These are phyloP conservation scores for Arctostaphylos glauca DNA, from an alignment of 148 eudicot genomes.

Conservation along the genomic window DNA sequence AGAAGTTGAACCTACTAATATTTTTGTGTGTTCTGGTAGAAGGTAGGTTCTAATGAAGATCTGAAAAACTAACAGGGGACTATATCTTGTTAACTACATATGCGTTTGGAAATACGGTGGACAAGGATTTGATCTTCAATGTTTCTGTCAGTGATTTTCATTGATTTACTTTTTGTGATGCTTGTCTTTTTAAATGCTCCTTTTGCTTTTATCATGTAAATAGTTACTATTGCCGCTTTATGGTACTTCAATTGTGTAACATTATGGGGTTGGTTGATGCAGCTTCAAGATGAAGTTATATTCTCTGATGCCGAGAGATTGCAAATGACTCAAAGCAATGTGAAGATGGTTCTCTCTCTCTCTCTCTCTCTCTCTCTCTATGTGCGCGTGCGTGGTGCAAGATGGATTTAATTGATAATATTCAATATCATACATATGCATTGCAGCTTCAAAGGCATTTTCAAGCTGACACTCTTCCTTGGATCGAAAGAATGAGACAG, in stretches of 20 bases:
- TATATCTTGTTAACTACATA: not conserved
- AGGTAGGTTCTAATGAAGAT: not conserved
- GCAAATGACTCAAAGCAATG: constrained; percentile 78
- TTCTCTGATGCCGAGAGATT: constrained; percentile 87
- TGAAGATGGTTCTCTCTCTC: constrained; percentile 58
- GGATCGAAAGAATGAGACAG: constrained; percentile 86
- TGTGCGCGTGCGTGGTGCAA: not conserved
- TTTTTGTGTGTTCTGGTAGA: not conserved
- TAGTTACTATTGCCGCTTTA: not conserved
- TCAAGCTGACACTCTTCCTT: constrained; percentile 91
- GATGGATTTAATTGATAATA: not conserved
- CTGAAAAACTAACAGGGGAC: not conserved
- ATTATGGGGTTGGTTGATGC: constrained; percentile 24
- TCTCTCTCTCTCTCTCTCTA: constrained; percentile 12
- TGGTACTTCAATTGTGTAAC: constrained; percentile 3
- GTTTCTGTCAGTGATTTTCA: too few species aligned
- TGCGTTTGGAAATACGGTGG: not conserved
- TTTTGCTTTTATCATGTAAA: not conserved
- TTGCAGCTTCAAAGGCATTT: constrained; percentile 95
- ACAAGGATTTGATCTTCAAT: too few species aligned
- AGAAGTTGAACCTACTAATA: not conserved
- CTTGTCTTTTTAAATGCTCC: not conserved
- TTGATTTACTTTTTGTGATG: not conserved
- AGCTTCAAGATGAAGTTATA: constrained; percentile 98
- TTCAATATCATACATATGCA: constrained; percentile 7